Evolutionary conservation across 352 stramenopile genomes (phyloP), one percentile per base, ranked within the genome.

Genomic region (Pythium grandisporangium): DNA sequence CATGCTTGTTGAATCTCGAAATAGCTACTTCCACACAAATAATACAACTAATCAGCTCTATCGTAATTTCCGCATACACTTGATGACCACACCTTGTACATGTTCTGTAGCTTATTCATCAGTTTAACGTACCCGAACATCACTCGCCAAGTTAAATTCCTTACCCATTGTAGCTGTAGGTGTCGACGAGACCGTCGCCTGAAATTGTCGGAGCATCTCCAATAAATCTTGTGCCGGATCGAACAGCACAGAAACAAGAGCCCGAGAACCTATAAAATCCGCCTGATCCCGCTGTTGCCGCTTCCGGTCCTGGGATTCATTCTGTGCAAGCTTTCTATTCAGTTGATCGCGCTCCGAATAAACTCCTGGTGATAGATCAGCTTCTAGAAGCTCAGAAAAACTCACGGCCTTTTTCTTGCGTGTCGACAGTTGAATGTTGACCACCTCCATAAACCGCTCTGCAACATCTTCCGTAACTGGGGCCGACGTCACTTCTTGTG

Each of bases 191-290:
- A 84, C 41, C 38, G 58, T 50, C 20, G 42, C 48, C 40, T 63
- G 47, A 22, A 84, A 61, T 24, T 67, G 53, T 37, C 64, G 45
- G 33, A 87, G 52, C 30, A 55, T 74, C 32, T 55, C 76, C 37
- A 76, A 48, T 6, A 91, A 39, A 34, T 91, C 73, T 48, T 82
- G 57, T 0, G 62, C 58, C 0, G 73, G 69, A 30, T 74, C 61
- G 24, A 87, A 54, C 21, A 91, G 52, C 16, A 60, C 63, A 4
- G 59, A 35, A 20, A 88, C 50, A 33, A 89, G 84, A 5, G 44
- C 46, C 40, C 51, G 53, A n/a, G n/a, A n/a, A n/a, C n/a, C n/a
- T n/a, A n/a, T n/a, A n/a, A n/a, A n/a, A n/a, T n/a, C n/a, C n/a
- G n/a, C n/a, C 10, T 14, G 8, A 14, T 32, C 27, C 14, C 14